Evolutionary conservation across 208 protist species (phyloP), one percentile per base, ranked within the genome.

Genomic region (Naegleria gruberi): DNA sequence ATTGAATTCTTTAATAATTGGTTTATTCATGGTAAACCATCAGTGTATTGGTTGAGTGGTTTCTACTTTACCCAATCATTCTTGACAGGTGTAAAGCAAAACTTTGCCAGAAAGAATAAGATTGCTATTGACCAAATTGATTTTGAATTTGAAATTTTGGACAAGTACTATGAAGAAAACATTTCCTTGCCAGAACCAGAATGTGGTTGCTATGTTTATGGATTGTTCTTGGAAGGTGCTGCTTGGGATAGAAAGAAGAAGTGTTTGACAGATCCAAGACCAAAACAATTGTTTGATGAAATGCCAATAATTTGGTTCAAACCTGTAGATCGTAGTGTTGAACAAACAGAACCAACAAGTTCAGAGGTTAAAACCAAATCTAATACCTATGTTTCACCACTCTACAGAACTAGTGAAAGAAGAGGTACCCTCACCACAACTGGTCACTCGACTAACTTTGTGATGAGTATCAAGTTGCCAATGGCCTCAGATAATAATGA

Each of bases 11-110:
- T 98, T 12, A 91, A 93, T 73, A 94, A 92, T 51, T 98, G 97
- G 97, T 97, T 97, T 91, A 95, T 97, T 82, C 74, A 93, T 55
- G 97, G 95, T 26, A 90, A 93, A 8, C 97, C 98, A 42, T 90
- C 82, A 15, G 93, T 94, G 43, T 98, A 98, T 92, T 98, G 97
- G 97, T 96, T 99, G 46, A 97, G 97, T 26, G 97, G 97, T 87
- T 98, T 99, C 94, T 99, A 98, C 95, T 99, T 99, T 94, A 97
- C 98, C 23, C 97, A 98, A 93, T 96, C 97, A 0, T 99, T 99
- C 93, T 94, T 99, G 74, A 99, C 97, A 0, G 97, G 97, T 65
- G 97, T 95, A 34, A 93, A 98, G 91, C 97, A 99, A 94, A 99
- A 98, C 93, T 98, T 97, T 92, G 98, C 98, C 6, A 95, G 98